These are phyloP conservation scores for Spirogloea muscicola DNA, from an alignment of 139 green algal species.

Conservation along the genomic window DNA sequence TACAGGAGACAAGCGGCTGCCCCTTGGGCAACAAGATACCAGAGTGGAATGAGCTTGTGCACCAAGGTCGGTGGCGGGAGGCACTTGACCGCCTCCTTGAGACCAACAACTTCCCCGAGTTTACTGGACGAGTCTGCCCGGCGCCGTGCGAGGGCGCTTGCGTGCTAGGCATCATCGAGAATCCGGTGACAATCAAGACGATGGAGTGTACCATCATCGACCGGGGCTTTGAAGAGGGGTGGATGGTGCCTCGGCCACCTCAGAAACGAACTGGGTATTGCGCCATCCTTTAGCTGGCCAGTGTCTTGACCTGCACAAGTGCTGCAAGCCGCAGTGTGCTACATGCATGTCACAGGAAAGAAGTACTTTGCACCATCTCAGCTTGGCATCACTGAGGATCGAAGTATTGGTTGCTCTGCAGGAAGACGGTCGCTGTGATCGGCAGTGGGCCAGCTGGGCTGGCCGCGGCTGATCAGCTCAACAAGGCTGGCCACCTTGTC, in stretches of 20 bases:
- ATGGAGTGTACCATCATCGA: constrained; percentile 95
- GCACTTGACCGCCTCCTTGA: constrained; percentile 87
- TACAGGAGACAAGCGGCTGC: constrained; percentile 65
- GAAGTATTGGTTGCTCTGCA: neutral
- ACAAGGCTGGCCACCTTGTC: constrained; percentile 68
- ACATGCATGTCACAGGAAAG: no score
- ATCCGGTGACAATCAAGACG: constrained; percentile 92
- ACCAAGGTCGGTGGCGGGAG: constrained; percentile 85
- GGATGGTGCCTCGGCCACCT: constrained; percentile 85
- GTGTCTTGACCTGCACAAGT: no score
- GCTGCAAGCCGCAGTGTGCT: no score
- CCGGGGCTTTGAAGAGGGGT: constrained; percentile 89
- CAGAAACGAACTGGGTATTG: constrained; percentile 63
- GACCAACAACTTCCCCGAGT: constrained; percentile 99
- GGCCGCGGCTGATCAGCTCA: constrained; percentile 91
- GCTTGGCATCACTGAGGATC: no score
- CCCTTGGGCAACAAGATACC: constrained; percentile 93
- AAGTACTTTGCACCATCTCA: no score
- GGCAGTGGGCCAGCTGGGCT: constrained; percentile 82
- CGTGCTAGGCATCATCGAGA: constrained; percentile 95
- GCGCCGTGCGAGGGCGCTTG: constrained; percentile 92
- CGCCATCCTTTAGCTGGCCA: no score
- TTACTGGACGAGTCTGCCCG: constrained; percentile 88
- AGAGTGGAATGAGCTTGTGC: constrained; percentile 95
- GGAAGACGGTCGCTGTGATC: constrained; percentile 75